Conservation (phyloP, 2,329 filamentous ascomycete species). For the Aspergillus piperis region DNA sequence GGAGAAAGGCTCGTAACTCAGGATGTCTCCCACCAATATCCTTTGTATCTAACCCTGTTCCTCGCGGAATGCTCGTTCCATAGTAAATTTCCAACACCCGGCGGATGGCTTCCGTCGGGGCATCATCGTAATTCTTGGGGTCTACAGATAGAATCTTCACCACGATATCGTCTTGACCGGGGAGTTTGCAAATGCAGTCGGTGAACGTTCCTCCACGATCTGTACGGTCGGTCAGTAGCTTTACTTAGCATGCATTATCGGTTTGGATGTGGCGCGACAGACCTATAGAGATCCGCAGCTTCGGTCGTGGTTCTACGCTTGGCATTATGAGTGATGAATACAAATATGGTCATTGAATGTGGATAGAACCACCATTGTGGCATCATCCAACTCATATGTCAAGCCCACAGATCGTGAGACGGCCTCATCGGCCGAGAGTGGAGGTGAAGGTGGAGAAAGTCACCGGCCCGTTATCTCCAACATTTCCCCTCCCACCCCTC, state of each 20-base stretch:
- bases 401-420: background rate
- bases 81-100: slow-evolving; percentile 14
- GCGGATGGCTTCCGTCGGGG: slow-evolving; percentile 38
- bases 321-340: background rate
- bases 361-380: background rate
- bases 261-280: background rate
- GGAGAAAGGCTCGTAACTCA: background rate
- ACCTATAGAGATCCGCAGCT: slow-evolving; percentile 1
- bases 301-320: background rate
- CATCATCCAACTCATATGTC: background rate
- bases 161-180: slow-evolving; percentile 58
- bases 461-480: background rate
- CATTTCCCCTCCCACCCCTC: background rate
- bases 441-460: background rate
- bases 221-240: background rate
- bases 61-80: slow-evolving; percentile 17
- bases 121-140: slow-evolving; percentile 82
- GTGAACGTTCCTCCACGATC: slow-evolving; percentile 45
- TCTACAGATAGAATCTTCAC: slow-evolving; percentile 86
- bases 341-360: background rate
- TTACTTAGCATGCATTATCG: too few species aligned
- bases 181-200: slow-evolving; percentile 13
- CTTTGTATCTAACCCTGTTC: slow-evolving; percentile 9
- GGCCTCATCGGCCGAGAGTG: background rate
- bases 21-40: background rate